Conservation (phyloP, 179 eudicot species). For the Spergularia azorica region DNA sequence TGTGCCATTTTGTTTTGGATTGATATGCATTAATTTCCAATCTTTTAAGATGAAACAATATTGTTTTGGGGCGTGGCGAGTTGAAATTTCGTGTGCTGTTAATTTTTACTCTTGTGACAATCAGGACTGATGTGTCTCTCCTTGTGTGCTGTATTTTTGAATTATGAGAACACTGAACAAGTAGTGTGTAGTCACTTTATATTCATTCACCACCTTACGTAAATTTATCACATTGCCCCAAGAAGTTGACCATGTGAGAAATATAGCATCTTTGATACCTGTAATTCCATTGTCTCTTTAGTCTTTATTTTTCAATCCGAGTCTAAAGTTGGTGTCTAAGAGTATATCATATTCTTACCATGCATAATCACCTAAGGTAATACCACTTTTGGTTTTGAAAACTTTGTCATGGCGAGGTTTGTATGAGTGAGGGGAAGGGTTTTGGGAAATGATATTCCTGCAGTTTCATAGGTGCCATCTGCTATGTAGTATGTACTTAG, state of each 20-base stretch:
- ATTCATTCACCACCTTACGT: neutral
- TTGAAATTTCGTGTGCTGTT: neutral
- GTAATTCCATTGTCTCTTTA: neutral
- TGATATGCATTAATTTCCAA: too few species aligned
- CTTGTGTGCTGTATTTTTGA: neutral
- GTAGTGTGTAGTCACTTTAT: neutral
- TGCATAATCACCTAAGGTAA: neutral
- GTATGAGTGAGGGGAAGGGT: neutral
- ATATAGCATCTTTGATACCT: neutral
- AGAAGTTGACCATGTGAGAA: neutral
- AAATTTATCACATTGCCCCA: neutral
- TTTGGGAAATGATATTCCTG: neutral
- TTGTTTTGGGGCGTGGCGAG: neutral
- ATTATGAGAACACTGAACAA: too few species aligned
- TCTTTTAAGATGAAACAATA: too few species aligned
- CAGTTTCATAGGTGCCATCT: slow-evolving; percentile 2
- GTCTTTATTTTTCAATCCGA: slow-evolving; percentile 6
- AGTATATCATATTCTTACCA: neutral
- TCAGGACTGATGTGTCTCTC: neutral
- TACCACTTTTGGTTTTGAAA: neutral
- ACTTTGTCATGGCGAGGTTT: neutral
- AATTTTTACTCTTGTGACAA: neutral
- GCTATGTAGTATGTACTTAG: slow-evolving; percentile 4
- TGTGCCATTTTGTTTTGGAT: too few species aligned
- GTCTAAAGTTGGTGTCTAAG: neutral